Evolutionary conservation across 2,329 filamentous ascomycete species (phyloP).

Genomic region (Aspergillus sergii): DNA sequence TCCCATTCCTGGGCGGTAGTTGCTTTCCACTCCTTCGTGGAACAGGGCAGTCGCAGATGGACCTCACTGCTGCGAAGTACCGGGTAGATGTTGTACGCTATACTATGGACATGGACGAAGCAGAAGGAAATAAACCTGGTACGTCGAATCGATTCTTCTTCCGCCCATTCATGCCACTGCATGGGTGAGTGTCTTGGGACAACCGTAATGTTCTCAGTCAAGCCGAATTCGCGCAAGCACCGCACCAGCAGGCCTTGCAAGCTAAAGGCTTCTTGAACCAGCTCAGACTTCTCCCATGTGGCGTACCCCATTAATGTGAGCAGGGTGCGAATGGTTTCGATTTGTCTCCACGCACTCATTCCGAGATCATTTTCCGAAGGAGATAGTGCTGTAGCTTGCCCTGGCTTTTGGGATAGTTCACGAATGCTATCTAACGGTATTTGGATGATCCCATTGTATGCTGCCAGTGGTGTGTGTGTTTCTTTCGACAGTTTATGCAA

Average conservation of each 20-base stretch:
- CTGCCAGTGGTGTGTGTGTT: constrained; percentile 17
- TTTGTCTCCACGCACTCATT: constrained; percentile 24
- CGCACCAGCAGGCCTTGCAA: constrained; percentile 34
- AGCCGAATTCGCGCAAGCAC: constrained; percentile 31
- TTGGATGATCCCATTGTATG: constrained; percentile 22
- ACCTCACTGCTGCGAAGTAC: constrained; percentile 41
- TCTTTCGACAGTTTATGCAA: constrained; percentile 57
- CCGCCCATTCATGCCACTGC: constrained; percentile 41
- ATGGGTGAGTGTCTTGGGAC: constrained; percentile 26
- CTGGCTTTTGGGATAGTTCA: constrained; percentile 19
- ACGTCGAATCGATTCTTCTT: constrained; percentile 38
- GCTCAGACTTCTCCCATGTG: constrained; percentile 35
- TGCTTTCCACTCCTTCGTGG: constrained; percentile 40
- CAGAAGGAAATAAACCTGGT: constrained; percentile 42
- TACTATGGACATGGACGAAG: constrained; percentile 42
- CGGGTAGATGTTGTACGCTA: constrained; percentile 44
- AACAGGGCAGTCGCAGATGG: constrained; percentile 40
- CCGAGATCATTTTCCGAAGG: constrained; percentile 15
- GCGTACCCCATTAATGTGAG: constrained; percentile 36
- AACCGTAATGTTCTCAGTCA: constrained; percentile 29
- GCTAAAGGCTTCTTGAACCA: constrained; percentile 36
- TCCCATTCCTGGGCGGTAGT: constrained; percentile 36
- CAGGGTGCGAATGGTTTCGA: constrained; percentile 35
- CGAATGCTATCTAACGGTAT: constrained; percentile 19
- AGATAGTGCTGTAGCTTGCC: constrained; percentile 14